Percentiles rank a stretch among this genome's conserved stretches.
Conservation (phyloP, 495 filamentous ascomycete genomes). For the Trichoderma virens region DNA sequence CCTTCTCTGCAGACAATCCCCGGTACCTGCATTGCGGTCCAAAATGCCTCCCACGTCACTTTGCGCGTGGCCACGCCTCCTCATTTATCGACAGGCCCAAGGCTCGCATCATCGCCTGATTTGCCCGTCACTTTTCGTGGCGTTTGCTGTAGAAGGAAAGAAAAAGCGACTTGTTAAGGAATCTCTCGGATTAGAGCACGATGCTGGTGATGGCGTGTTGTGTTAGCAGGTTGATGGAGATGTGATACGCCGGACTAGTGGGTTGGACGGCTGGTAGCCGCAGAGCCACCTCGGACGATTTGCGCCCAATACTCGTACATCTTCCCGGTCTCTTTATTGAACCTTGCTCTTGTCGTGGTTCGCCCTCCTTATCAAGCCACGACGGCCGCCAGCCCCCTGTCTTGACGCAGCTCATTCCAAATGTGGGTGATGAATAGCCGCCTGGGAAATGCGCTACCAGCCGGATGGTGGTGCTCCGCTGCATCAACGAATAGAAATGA, state of each 20-base stretch:
- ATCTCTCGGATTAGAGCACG: not conserved
- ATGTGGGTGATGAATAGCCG: not conserved
- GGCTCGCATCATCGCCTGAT: not conserved
- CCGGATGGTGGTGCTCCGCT: not conserved
- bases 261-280: no score
- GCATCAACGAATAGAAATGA: not conserved
- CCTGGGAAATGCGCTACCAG: not conserved
- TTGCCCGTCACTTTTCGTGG: not conserved
- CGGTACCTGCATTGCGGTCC: slow-evolving; percentile 7
- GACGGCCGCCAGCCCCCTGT: not conserved
- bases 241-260: no score
- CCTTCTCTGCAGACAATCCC: slow-evolving; percentile 5
- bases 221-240: no score
- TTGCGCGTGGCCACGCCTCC: slow-evolving; percentile 1
- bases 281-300: no score
- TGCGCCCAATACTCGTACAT: no score
- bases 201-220: not conserved
- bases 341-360: not conserved
- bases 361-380: not conserved
- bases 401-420: not conserved
- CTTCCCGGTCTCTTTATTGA: not conserved
- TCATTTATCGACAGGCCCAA: not conserved
- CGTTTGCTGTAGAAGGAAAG: not conserved
- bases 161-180: not conserved
- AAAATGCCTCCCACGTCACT: slow-evolving; percentile 8